Conservation (phyloP, 2,329 filamentous ascomycete genomes). For the Leptodontidium sp. region DNA sequence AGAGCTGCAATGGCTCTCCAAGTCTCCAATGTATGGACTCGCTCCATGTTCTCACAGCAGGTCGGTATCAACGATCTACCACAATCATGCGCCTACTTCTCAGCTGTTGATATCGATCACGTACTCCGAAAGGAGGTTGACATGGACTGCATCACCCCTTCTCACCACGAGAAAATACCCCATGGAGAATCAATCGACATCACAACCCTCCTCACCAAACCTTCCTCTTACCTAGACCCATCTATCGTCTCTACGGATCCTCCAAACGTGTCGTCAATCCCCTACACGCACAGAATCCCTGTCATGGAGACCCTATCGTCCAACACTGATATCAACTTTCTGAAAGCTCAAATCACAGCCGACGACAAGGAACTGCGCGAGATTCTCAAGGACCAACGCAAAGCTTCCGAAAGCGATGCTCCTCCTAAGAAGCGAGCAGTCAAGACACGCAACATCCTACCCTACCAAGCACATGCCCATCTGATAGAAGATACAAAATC, state of each 20-base stretch:
- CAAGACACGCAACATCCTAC: constrained; percentile 34
- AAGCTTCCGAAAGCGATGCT: constrained; percentile 27
- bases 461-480: constrained; percentile 40
- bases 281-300: constrained; percentile 75
- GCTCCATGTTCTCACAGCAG: constrained; percentile 97
- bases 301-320: constrained; percentile 78
- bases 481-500: constrained; percentile 40
- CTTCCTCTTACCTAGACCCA: constrained; percentile 73
- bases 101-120: constrained; percentile 91
- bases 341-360: constrained; percentile 84
- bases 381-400: constrained; percentile 66
- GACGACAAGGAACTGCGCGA: constrained; percentile 77
- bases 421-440: constrained; percentile 33
- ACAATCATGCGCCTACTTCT: constrained; percentile 94
- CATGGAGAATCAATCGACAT: constrained; percentile 92
- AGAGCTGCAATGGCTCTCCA: constrained; percentile 91
- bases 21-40: constrained; percentile 93
- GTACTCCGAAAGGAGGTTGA: constrained; percentile 98
- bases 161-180: constrained; percentile 78
- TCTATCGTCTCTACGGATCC: constrained; percentile 61
- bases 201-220: constrained; percentile 73
- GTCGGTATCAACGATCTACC: constrained; percentile 95
- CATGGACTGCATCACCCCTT: constrained; percentile 96
- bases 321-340: constrained; percentile 63
- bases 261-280: constrained; percentile 67